Evolutionary conservation across 495 filamentous ascomycete species (phyloP).

Genomic region (Copromyces sp.): DNA sequence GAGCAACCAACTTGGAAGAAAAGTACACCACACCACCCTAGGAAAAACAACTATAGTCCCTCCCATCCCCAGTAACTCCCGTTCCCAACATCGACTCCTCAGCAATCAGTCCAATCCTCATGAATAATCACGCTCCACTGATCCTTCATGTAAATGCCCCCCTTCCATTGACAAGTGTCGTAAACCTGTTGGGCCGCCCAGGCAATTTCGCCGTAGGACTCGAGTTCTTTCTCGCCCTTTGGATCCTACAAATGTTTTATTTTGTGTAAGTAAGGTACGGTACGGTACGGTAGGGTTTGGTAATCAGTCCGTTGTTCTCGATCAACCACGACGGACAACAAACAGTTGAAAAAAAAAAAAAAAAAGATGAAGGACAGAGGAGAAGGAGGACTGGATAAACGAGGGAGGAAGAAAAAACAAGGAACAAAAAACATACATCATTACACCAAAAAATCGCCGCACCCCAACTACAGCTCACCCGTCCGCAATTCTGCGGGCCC

Average conservation of each 20-base stretch:
- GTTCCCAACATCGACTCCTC: background rate
- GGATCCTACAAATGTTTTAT: no score
- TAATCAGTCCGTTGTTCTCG: no score
- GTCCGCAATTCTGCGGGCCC: background rate
- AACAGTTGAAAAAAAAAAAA: no score
- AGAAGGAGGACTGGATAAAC: background rate
- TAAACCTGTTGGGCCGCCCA: background rate
- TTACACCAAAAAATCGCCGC: background rate
- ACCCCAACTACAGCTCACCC: background rate
- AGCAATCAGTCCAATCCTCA: background rate
- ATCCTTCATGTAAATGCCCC: background rate
- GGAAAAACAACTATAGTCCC: no score
- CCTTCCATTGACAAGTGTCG: background rate
- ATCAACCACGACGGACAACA: no score
- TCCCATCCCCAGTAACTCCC: background rate
- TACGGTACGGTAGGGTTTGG: no score
- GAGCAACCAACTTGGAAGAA: no score
- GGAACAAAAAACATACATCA: background rate
- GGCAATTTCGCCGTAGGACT: background rate
- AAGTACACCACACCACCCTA: no score
- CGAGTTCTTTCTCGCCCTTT: background rate
- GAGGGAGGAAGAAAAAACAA: background rate
- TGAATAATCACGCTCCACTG: background rate
- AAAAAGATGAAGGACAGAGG: accelerated
- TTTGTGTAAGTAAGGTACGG: no score